Conservation (phyloP, 495 filamentous ascomycete genomes). For the Apodospora peruviana region DNA sequence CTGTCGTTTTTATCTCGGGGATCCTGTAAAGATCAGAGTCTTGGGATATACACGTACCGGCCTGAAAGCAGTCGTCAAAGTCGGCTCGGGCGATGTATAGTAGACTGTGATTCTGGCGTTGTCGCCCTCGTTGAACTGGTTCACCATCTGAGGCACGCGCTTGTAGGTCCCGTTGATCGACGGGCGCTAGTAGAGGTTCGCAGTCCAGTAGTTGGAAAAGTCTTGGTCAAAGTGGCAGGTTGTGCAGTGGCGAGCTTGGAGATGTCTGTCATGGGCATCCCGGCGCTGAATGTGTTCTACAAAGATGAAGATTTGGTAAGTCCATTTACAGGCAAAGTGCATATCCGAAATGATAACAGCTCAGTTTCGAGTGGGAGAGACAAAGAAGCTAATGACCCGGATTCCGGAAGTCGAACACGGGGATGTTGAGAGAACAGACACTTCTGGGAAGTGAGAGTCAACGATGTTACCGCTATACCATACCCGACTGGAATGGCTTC, state of each 20-base stretch:
- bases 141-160: conserved; percentile 33
- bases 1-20: background rate
- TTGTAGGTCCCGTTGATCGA: conserved; percentile 29
- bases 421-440: conserved; percentile 19
- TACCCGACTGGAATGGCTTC: conserved; percentile 15
- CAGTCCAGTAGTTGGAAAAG: conserved; percentile 34
- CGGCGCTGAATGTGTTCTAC: conserved; percentile 9
- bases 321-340: background rate
- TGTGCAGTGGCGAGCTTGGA: conserved; percentile 18
- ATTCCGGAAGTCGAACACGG: conserved; percentile 21
- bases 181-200: conserved; percentile 29
- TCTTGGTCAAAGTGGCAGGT: conserved; percentile 20
- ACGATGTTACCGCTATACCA: conserved; percentile 18
- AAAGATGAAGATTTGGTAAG: background rate
- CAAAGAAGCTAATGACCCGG: conserved; percentile 6
- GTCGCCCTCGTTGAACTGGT: conserved; percentile 26
- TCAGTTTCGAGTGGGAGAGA: background rate
- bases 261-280: conserved; percentile 19
- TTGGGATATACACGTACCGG: conserved; percentile 17
- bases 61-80: conserved; percentile 32
- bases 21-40: background rate
- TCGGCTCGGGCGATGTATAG: conserved; percentile 31
- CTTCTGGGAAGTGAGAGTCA: conserved; percentile 19
- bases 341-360: background rate
- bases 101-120: conserved; percentile 37